Evolutionary conservation across 805 yeast genomes (phyloP), one percentile per base, ranked within the genome.

Genomic region (Komagataella phaffii): DNA sequence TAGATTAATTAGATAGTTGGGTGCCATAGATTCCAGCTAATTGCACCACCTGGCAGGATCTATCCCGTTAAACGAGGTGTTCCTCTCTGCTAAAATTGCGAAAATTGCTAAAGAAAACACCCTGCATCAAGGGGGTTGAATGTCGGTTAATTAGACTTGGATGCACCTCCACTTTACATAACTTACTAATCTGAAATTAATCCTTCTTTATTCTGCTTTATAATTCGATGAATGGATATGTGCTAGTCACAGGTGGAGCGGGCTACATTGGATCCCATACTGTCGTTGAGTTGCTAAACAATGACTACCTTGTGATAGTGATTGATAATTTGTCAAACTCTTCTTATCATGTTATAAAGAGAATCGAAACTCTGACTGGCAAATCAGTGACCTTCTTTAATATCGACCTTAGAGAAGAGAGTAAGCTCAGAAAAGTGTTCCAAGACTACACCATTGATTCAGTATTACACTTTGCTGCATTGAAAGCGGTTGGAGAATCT

Each of bases 251-350:
- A 19, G 95, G 95, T 47, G 95, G 95, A 49, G 87, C 91, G 24
- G 93, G 95, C 18, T 86, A 86, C 66, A 85, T 87, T 60, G 95
- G 93, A 23, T 83, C 91, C 7, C 93, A 86, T 62, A 83, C 91
- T 1, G 86, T 76, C 17, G 78, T 80, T 49, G 85, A 79, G 58
- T 72, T 83, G 51, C 62, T 81, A 49, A 73, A 76, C 54, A 72
- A 76, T 50, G 88, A 87, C 23, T 75, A 80, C 59, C 74, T 81
- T 24, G 88, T 85, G 36, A 81, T 86, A n/a, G 75, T 86, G 47
- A 79, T 82, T 19, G 95, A 86, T 64, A 83, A 82, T 63, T 69
- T 83, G 53, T 67, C 72, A 59, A 86, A 83, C 59, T 81, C 93
- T 2, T 75, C 81, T 45, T 74, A 74, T 57, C 88, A 82, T 55